Base-by-base conservation (phyloP, 306 rosid species). In the Gillenia trifoliata region DNA sequence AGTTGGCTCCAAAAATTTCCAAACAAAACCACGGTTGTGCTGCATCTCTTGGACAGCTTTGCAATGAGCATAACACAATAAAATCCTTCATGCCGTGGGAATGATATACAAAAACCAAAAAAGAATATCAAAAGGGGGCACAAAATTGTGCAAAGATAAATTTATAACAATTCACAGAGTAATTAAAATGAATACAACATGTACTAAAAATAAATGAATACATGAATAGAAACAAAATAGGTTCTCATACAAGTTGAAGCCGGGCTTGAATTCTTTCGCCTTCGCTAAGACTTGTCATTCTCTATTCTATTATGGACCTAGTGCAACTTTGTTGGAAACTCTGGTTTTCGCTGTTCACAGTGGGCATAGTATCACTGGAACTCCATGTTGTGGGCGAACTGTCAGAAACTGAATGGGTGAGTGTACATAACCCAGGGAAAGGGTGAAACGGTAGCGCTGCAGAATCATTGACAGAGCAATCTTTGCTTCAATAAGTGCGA, bases 51-150 rank as follows among this genome's bases (percentile, higher is more conserved):
- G 71, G 50, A 77, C 41, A 66, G 78, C 74, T 56, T 72, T 33
- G 73, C 71, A 64, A 72, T 54, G 61, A 72, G 68, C 71, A 73
- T 82, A 78, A 73, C 78, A 68, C 75, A n/a, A n/a, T n/a, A n/a
- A n/a, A 82, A 70, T 84, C 76, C 78, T 85, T 78, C 75, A 59
- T 64, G 67, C 79, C 75, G 80, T 19, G 50, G 54, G 52, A 45
- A 75, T 31, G 72, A 79, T 63, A 78, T 79, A 80, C 70, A 73
- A 68, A 69, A 60, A 68, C 60, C 75, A n/a, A 66, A 64, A 67
- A 75, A 79, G 72, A 80, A 54, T 71, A 82, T 79, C 75, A 79
- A 84, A 79, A 41, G 73, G 79, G 78, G 72, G 41, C 56, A 41
- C 60, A 65, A 59, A 61, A 36, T 40, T 67, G 73, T 6, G 72